phyloP scores from a whole-genome alignment of 163 green algal genomes.

The Chloromonas sp. region DNA sequence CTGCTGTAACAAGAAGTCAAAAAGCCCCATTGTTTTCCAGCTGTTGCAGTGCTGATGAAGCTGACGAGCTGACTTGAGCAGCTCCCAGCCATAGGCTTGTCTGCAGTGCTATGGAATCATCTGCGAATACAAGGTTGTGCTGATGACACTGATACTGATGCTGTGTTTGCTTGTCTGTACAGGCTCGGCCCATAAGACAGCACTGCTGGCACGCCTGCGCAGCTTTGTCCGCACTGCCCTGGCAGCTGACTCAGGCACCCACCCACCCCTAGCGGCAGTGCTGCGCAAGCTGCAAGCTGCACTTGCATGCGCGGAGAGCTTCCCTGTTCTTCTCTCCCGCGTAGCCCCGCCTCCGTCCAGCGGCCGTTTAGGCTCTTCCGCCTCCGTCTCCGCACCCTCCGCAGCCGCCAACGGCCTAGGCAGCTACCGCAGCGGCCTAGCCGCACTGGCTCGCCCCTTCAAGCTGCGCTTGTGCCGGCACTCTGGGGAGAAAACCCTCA shows the following conservation, averaged over 20 bases:
- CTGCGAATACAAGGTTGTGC: no score
- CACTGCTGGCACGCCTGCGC: conserved; percentile 49
- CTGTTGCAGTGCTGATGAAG: no score
- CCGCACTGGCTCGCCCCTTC: conserved; percentile 80
- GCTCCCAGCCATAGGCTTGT: no score
- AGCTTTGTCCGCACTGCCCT: conserved; percentile 44
- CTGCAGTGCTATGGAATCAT: not conserved
- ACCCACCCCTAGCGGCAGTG: conserved; percentile 44
- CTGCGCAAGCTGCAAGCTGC: conserved; percentile 74
- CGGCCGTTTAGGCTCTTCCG: no score
- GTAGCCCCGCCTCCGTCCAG: not conserved
- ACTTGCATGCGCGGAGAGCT: conserved; percentile 69
- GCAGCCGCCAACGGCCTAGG: no score
- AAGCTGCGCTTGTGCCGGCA: conserved; percentile 79
- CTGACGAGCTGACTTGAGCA: no score
- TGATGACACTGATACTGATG: not conserved
- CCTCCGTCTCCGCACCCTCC: no score
- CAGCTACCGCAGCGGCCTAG: conserved; percentile 44
- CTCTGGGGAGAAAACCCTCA: conserved; percentile 35
- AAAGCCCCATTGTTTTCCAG: no score
- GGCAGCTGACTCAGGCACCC: not conserved
- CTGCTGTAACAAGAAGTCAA: no score
- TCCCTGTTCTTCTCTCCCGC: conserved; percentile 59
- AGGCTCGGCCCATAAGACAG: conserved; percentile 4
- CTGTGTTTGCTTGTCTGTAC: not conserved